Percentiles rank a stretch among this genome's conserved stretches.
Evolutionary conservation across 129 eudicot species (phyloP).

Genomic region (Tanacetum coccineum): DNA sequence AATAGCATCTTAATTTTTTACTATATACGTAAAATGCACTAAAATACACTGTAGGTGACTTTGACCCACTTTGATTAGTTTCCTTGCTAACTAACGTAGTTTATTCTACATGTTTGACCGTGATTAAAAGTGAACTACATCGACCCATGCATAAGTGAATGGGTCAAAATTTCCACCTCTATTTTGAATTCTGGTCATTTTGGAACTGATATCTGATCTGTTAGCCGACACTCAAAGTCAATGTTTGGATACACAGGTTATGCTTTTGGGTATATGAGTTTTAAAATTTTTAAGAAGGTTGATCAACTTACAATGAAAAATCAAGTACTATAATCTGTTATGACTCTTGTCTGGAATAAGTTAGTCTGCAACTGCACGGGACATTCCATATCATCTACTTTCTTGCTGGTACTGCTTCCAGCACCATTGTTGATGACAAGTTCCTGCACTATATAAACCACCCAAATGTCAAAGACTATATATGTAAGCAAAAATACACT

Average conservation of each 20-base stretch:
- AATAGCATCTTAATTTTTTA: neutral
- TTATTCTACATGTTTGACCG: neutral
- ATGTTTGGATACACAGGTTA: too few species aligned
- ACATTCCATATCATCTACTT: neutral
- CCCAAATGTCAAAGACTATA: conserved; percentile 9
- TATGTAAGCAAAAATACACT: too few species aligned
- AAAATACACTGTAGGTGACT: too few species aligned
- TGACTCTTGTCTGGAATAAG: conserved; percentile 14
- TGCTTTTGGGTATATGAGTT: too few species aligned
- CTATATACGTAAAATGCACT: neutral
- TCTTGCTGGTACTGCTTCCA: conserved; percentile 22
- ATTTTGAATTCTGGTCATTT: too few species aligned
- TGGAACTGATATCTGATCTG: too few species aligned
- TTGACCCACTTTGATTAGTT: neutral
- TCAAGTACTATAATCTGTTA: neutral
- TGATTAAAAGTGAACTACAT: neutral
- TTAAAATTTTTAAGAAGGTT: too few species aligned
- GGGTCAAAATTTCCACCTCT: too few species aligned
- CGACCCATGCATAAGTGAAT: too few species aligned
- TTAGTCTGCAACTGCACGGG: conserved; percentile 16
- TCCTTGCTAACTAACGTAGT: neutral
- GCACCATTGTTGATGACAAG: conserved; percentile 40
- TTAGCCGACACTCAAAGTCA: too few species aligned
- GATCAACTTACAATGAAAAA: too few species aligned
- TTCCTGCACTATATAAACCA: conserved; percentile 42